A percentile compares a stretch with the other conserved stretches of the same genome.
These are phyloP conservation scores for Dryadomyces quercus-mongolicae DNA, from an alignment of 2,329 filamentous ascomycete genomes.

Conservation along the genomic window DNA sequence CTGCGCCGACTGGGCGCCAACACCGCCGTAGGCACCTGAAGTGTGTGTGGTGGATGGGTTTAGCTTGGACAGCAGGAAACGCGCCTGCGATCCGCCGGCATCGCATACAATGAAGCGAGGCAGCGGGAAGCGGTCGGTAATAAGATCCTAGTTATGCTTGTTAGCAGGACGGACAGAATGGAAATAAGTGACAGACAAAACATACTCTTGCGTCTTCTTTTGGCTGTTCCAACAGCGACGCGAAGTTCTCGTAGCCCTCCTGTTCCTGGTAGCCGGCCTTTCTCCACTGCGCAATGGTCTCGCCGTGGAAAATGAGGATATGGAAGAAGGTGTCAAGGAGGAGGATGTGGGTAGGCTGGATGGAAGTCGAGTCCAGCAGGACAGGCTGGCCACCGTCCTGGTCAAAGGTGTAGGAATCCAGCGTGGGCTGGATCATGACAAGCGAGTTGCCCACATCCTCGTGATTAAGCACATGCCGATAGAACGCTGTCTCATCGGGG, in stretches of 20 bases:
- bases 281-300: constrained; percentile 95
- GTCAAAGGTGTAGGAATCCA: constrained; percentile 95
- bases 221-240: constrained; percentile 72
- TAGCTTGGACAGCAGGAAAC: constrained; percentile 92
- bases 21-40: constrained; percentile 80
- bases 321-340: constrained; percentile 98
- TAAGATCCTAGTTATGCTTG: constrained; percentile 57
- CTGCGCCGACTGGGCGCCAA: constrained; percentile 74
- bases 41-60: constrained; percentile 97
- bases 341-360: constrained; percentile 86
- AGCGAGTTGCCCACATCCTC: constrained; percentile 95
- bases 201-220: constrained; percentile 78
- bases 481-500: constrained; percentile 97
- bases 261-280: constrained; percentile 97
- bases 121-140: constrained; percentile 94
- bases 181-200: not conserved
- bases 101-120: constrained; percentile 98
- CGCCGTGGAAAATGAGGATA: constrained; percentile 97
- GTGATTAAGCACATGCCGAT: constrained; percentile 91
- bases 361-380: constrained; percentile 90
- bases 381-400: constrained; percentile 88
- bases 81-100: constrained; percentile 92
- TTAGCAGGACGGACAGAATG: not conserved
- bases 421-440: constrained; percentile 96
- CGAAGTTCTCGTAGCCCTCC: constrained; percentile 96